phyloP scores from a whole-genome alignment of 148 eudicot genomes.

The Cornus kousa region DNA sequence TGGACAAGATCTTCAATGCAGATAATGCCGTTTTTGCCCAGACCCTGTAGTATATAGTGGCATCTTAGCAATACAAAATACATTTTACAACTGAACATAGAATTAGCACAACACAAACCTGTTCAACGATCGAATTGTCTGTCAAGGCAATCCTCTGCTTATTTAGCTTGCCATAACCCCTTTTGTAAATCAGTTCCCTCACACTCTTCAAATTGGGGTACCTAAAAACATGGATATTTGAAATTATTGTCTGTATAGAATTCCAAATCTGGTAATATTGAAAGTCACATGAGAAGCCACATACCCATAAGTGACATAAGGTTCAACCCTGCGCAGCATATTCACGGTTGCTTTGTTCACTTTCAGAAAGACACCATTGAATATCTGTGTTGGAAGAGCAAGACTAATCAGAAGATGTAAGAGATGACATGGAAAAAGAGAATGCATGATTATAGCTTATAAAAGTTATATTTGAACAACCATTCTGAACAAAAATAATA shows the following conservation, averaged over 20 bases:
- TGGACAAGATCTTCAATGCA: constrained; percentile 66
- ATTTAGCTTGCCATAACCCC: constrained; percentile 75
- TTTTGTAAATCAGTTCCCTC: constrained; percentile 75
- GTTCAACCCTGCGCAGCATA: constrained; percentile 89
- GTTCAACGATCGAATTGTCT: constrained; percentile 65
- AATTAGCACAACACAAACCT: constrained; percentile 26
- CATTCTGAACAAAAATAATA: not conserved
- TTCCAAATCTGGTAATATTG: not conserved
- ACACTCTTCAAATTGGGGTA: constrained; percentile 86
- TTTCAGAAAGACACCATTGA: constrained; percentile 82
- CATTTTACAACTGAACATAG: not conserved
- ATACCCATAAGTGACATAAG: constrained; percentile 84
- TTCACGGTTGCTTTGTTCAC: constrained; percentile 81
- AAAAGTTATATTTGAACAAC: not conserved
- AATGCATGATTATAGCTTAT: not conserved
- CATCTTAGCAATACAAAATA: not conserved
- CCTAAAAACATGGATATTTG: constrained; percentile 25
- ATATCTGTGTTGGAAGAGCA: constrained; percentile 44
- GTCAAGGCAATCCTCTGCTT: constrained; percentile 74
- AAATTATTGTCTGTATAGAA: not conserved
- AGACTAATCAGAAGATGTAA: not conserved
- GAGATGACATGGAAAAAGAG: no score
- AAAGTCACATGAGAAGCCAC: not conserved
- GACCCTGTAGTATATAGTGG: constrained; percentile 27
- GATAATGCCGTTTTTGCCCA: constrained; percentile 56